These are phyloP conservation scores for Leccinum boreale DNA, from an alignment of 768 basidiomycete species.

Conservation along the genomic window DNA sequence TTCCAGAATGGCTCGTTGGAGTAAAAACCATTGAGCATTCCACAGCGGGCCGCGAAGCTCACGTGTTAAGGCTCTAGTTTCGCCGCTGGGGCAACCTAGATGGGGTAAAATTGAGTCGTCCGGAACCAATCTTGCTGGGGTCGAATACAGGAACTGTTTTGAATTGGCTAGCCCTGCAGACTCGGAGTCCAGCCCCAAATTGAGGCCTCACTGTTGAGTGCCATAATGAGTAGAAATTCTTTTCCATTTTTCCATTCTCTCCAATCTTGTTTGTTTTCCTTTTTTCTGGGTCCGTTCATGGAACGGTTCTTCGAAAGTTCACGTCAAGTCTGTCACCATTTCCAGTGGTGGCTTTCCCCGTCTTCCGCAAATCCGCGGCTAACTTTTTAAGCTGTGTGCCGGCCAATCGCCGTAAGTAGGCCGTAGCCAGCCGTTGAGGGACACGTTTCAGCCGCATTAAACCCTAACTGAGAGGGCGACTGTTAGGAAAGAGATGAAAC, in stretches of 20 bases:
- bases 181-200: background rate
- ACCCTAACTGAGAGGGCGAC: slow-evolving; percentile 10
- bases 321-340: background rate
- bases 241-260: background rate
- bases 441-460: slow-evolving; percentile 28
- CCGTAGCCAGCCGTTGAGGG: slow-evolving; percentile 4
- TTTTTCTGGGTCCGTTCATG: background rate
- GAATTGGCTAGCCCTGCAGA: background rate
- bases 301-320: background rate
- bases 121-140: background rate
- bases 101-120: slow-evolving; percentile 8
- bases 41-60: slow-evolving; percentile 2
- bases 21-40: background rate
- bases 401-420: slow-evolving; percentile 10
- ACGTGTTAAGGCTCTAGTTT: slow-evolving; percentile 14
- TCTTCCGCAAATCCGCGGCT: slow-evolving; percentile 19
- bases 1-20: background rate
- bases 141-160: background rate
- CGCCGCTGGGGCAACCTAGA: background rate
- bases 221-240: background rate
- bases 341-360: background rate
- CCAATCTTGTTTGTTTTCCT: background rate
- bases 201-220: slow-evolving; percentile 4
- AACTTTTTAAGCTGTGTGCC: background rate
- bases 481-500: slow-evolving; percentile 17